phyloP scores from a whole-genome alignment of 106 monocot species.

The Apostasia shenzhenica region DNA sequence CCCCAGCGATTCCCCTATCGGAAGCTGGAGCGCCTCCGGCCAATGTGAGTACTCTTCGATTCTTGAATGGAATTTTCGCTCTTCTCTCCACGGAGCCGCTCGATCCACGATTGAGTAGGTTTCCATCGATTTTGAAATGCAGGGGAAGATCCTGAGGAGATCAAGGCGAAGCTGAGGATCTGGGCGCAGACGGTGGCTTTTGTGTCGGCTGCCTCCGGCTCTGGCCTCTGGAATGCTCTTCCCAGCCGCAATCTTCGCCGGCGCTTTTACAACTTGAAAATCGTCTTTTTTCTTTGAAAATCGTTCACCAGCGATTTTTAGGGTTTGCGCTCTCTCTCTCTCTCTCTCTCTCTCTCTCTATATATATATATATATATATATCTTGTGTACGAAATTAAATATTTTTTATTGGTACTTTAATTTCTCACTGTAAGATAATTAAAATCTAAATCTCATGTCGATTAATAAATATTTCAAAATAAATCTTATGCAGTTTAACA shows the following conservation, averaged over 20 bases:
- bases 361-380: too few relatives aligned
- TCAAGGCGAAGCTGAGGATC: slow-evolving; percentile 17
- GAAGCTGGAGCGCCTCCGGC: slow-evolving; percentile 17
- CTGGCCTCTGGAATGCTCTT: slow-evolving; percentile 1
- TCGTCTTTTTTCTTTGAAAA: background rate
- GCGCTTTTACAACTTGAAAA: background rate
- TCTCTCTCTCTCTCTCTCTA: too few relatives aligned
- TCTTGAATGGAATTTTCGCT: background rate
- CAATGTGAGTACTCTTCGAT: slow-evolving; percentile 12
- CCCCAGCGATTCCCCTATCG: slow-evolving; percentile 6
- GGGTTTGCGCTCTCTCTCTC: too few relatives aligned
- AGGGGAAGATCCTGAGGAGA: slow-evolving; percentile 13
- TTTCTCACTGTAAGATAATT: too few relatives aligned
- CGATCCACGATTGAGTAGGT: background rate
- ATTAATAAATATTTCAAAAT: too few relatives aligned
- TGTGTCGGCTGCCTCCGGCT: slow-evolving; percentile 4
- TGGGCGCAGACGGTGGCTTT: slow-evolving; percentile 20
- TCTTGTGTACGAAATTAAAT: too few relatives aligned
- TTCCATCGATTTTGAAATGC: background rate
- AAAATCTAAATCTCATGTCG: too few relatives aligned
- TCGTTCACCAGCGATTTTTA: background rate
- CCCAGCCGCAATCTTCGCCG: background rate
- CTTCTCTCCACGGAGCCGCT: background rate
- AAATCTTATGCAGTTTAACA: too few relatives aligned
- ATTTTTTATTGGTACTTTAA: too few relatives aligned